These are phyloP conservation scores for Sporothrix schenckii DNA, from an alignment of 2,329 filamentous ascomycete species.

Conservation along the genomic window DNA sequence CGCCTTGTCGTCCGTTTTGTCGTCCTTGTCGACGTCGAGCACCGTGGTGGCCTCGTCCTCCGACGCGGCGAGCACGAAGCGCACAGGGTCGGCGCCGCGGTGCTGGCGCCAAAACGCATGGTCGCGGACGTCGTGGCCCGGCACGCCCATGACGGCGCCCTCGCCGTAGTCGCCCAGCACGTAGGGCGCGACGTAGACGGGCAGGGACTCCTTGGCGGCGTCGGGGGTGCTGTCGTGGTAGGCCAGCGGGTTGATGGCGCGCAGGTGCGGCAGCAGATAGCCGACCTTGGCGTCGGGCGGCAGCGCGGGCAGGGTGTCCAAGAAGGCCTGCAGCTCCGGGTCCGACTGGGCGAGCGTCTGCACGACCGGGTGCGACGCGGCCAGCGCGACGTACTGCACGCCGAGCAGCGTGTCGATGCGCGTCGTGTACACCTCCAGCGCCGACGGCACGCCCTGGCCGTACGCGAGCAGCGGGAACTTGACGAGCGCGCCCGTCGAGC, in stretches of 20 bases:
- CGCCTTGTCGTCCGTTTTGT: background rate
- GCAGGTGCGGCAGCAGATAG: constrained; percentile 65
- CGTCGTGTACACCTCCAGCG: constrained; percentile 78
- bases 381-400: constrained; percentile 81
- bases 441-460: constrained; percentile 47
- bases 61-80: constrained; percentile 62
- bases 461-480: constrained; percentile 65
- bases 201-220: constrained; percentile 61
- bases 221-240: constrained; percentile 56
- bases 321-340: constrained; percentile 64
- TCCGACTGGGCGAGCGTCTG: constrained; percentile 61
- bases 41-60: constrained; percentile 52
- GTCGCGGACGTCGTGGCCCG: constrained; percentile 79
- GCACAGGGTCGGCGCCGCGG: constrained; percentile 60
- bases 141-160: constrained; percentile 89
- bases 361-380: constrained; percentile 72
- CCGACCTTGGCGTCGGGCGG: constrained; percentile 65
- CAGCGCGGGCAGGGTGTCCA: constrained; percentile 63
- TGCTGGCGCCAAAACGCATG: constrained; percentile 79
- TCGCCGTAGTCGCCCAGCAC: constrained; percentile 84
- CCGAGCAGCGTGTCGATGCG: constrained; percentile 85
- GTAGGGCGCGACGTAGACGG: constrained; percentile 81
- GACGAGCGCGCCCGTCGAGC: constrained; percentile 71
- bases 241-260: constrained; percentile 67
- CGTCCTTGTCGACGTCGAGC: constrained; percentile 37